Conservation (phyloP, 345 rosid genomes). For the Eucalyptus cloeziana region DNA sequence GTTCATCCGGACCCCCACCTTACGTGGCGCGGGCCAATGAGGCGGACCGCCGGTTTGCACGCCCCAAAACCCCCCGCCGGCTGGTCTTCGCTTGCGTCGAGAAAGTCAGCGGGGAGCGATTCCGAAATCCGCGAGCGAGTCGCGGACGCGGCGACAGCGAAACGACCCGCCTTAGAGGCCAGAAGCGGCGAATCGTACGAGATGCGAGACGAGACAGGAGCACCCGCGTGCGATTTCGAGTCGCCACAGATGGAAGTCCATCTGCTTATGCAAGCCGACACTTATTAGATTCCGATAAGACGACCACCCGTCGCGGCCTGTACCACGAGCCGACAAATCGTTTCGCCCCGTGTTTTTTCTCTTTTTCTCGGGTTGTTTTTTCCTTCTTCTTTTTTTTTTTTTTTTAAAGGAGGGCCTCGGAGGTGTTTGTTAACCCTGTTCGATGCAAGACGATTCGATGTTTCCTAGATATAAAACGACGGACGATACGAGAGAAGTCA, state of each 20-base stretch:
- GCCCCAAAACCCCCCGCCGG: background rate
- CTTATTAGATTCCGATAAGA: background rate
- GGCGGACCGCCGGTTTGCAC: background rate
- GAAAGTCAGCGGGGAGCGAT: background rate
- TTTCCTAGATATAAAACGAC: background rate
- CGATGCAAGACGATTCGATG: background rate
- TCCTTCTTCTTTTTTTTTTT: rapidly evolving
- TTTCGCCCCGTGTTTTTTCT: background rate
- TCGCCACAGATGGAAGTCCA: background rate
- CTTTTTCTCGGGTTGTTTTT: background rate
- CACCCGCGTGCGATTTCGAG: background rate
- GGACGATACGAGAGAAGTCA: background rate
- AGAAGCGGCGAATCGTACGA: background rate
- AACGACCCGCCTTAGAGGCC: background rate
- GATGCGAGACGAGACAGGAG: background rate
- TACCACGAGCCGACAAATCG: background rate
- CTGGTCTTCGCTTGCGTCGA: no score
- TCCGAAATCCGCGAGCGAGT: background rate
- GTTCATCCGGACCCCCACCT: background rate
- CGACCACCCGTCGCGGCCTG: background rate
- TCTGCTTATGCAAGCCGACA: background rate
- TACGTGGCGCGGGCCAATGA: background rate
- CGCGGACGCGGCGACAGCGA: background rate
- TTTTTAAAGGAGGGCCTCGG: no score
- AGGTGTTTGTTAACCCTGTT: background rate